Evolutionary conservation across 495 filamentous ascomycete species (phyloP).

Genomic region (Xylaria intraflava): DNA sequence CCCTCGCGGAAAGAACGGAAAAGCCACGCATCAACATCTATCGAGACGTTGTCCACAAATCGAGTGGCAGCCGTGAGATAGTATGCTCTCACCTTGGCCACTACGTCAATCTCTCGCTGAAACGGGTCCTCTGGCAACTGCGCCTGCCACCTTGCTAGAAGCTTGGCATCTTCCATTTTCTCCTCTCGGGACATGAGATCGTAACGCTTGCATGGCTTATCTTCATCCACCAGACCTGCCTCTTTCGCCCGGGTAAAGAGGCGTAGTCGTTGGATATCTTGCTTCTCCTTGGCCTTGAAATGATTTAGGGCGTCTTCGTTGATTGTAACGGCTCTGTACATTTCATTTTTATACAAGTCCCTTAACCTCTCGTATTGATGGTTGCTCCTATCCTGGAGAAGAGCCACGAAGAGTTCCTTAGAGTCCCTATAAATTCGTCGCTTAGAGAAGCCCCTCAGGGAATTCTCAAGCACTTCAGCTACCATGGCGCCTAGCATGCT

Average conservation of each 20-base stretch:
- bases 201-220: constrained; percentile 10
- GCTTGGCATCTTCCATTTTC: constrained; percentile 7
- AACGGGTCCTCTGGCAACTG: constrained; percentile 33
- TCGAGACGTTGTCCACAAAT: constrained; percentile 38
- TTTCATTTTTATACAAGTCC: constrained; percentile 25
- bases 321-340: constrained; percentile 27
- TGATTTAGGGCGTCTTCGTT: constrained; percentile 22
- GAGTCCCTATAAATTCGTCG: constrained; percentile 27
- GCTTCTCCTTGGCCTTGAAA: constrained; percentile 23
- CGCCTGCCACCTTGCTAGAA: constrained; percentile 14
- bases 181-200: constrained; percentile 32
- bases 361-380: constrained; percentile 14
- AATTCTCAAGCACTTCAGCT: constrained; percentile 13
- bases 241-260: constrained; percentile 24
- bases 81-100: constrained; percentile 39
- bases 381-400: constrained; percentile 19
- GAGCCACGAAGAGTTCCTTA: constrained; percentile 18
- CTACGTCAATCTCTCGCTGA: constrained; percentile 34
- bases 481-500: constrained; percentile 14
- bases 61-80: constrained; percentile 39
- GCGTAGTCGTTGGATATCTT: constrained; percentile 22
- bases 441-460: constrained; percentile 26
- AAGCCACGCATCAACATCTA: constrained; percentile 33
- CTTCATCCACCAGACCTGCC: constrained; percentile 6
- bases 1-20: constrained; percentile 23